Evolutionary conservation across 768 basidiomycete genomes (phyloP).

Genomic region (Pisolithus microcarpus): DNA sequence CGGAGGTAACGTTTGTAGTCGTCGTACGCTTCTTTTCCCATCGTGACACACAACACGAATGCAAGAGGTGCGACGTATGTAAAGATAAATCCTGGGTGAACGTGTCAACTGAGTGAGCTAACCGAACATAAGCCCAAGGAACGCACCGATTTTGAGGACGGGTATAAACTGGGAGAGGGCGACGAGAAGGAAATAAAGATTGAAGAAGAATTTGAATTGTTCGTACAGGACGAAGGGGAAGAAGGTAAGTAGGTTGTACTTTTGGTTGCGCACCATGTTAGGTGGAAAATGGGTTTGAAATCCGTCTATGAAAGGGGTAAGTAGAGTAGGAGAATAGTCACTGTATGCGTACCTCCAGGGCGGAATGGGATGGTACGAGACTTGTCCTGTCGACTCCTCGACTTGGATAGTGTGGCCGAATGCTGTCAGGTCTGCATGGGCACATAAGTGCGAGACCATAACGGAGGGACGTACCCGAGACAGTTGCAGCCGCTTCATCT

Average conservation of each 20-base stretch:
- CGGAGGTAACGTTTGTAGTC: slow-evolving; percentile 92
- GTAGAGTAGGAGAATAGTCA: background rate
- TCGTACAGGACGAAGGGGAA: slow-evolving; percentile 96
- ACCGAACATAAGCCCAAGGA: background rate
- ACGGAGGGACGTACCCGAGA: slow-evolving; percentile 11
- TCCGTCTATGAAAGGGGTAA: slow-evolving; percentile 45
- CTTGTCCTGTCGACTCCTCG: slow-evolving; percentile 45
- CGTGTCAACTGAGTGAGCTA: background rate
- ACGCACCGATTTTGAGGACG: slow-evolving; percentile 87
- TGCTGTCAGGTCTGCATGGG: slow-evolving; percentile 7
- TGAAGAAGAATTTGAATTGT: slow-evolving; percentile 99
- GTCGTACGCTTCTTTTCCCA: slow-evolving; percentile 99
- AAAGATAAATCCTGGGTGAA: slow-evolving; percentile 73
- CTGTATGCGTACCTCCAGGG: slow-evolving; percentile 47
- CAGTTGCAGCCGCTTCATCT: slow-evolving; percentile 17
- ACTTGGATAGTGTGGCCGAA: slow-evolving; percentile 15
- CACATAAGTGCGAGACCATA: background rate
- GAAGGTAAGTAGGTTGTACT: slow-evolving; percentile 96
- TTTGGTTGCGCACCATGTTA: slow-evolving; percentile 94
- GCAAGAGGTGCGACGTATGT: slow-evolving; percentile 96
- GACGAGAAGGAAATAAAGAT: slow-evolving; percentile 95
- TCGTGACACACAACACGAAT: slow-evolving; percentile 90
- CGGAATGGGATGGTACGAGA: slow-evolving; percentile 74
- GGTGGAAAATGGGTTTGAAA: slow-evolving; percentile 66
- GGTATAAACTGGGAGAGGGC: slow-evolving; percentile 95